These are phyloP conservation scores for Sclerotinia subarctica DNA, from an alignment of 2,329 filamentous ascomycete genomes.

Conservation along the genomic window DNA sequence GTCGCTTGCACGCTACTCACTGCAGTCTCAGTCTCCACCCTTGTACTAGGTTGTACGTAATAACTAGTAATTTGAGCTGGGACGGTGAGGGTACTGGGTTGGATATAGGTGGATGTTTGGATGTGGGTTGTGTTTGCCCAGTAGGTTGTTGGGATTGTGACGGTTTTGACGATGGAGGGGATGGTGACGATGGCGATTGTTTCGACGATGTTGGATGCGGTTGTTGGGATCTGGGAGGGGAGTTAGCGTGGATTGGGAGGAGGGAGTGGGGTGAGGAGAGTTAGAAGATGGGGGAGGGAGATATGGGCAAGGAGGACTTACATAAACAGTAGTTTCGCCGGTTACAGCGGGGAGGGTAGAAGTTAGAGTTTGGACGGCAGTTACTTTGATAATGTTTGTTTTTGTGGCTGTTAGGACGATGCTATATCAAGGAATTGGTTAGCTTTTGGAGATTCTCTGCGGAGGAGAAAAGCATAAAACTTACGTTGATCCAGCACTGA, in stretches of 20 bases:
- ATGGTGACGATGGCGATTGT: constrained; percentile 30
- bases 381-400: constrained; percentile 44
- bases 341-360: constrained; percentile 31
- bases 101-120: neutral
- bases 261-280: no score
- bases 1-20: neutral
- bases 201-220: constrained; percentile 28
- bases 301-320: neutral
- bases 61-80: neutral
- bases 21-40: constrained; percentile 21
- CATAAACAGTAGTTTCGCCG: constrained; percentile 28
- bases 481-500: constrained; percentile 41
- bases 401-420: constrained; percentile 45
- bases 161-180: constrained; percentile 29
- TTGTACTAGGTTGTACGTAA: constrained; percentile 11
- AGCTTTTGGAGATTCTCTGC: neutral
- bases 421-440: neutral
- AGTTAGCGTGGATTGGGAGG: constrained; percentile 26
- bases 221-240: constrained; percentile 16
- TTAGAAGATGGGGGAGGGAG: neutral
- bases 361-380: constrained; percentile 37
- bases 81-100: constrained; percentile 9
- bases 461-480: accelerated
- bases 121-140: neutral
- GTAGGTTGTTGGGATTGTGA: constrained; percentile 20